Evolutionary conservation across 2,329 filamentous ascomycete genomes (phyloP), one percentile per base, ranked within the genome.

Genomic region (Aureobasidium vineae): DNA sequence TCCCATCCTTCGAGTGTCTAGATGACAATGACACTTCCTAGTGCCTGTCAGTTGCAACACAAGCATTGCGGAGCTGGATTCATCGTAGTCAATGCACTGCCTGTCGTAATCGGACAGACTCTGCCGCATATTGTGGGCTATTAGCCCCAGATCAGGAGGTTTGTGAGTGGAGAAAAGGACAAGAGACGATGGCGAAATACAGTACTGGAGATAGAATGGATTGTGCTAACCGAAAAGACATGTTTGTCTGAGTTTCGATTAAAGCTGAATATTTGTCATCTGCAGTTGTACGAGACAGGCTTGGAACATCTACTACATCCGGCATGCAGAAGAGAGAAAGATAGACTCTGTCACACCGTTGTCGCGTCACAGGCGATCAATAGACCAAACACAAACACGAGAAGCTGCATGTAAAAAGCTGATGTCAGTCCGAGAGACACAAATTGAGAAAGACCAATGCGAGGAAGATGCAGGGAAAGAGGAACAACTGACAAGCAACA

Each of bases 401-500:
- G 57, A 16, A 71, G 59, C 69, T 72, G 43, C 40, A 50, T 3
- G 36, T 19, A 11, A 5, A 38, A 54, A 40, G 23, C 53, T 43
- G 57, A 40, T 38, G 26, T 66, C 47, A 68, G 53, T 61, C 21
- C 19, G 15, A 11, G 13, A 7, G 7, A 38, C 41, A 16, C n/a
- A 21, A 13, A n/a, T 49, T 15, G 2, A 15, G 21, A 63, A 23
- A 36, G 3, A 5, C 4, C 10, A 16, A 43, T 19, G 21, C 11
- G 78, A 7, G 41, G 11, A 61, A 26, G 53, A 26, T 11, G 11
- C 38, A 41, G 31, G 15, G 23, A n/a, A 33, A 10, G 41, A 43
- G 23, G 15, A 26, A 11, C 7, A 16, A 61, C 84, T 79, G 70
- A 88, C 85, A 67, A 82, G 41, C 36, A 81, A 74, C 38, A 81